These are phyloP conservation scores for Coemansia sp. DNA, from an alignment of 192 early-diverging fungal genomes.

Conservation along the genomic window DNA sequence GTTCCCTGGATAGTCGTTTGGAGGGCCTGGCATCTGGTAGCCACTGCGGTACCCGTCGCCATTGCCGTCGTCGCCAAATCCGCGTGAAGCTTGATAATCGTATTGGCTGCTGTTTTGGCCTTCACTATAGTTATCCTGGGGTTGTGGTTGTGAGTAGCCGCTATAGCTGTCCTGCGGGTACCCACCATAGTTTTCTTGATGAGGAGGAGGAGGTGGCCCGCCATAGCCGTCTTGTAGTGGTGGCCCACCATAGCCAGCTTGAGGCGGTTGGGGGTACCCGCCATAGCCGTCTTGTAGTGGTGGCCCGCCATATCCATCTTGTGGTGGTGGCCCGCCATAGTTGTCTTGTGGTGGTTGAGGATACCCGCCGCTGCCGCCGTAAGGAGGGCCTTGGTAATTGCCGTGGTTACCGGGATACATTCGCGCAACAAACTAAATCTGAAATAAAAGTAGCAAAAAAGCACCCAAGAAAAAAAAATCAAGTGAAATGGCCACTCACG, in stretches of 20 bases:
- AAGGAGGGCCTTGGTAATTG: constrained; percentile 21
- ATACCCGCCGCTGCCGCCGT: constrained; percentile 13
- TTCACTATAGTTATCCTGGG: background rate
- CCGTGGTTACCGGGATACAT: constrained; percentile 44
- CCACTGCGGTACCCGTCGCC: background rate
- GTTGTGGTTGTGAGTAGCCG: background rate
- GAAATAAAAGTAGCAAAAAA: constrained; percentile 1
- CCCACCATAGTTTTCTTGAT: constrained; percentile 7
- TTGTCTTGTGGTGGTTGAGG: background rate
- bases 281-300: background rate
- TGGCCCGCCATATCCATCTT: background rate
- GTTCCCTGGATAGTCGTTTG: constrained; percentile 4
- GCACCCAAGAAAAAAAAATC: constrained; percentile 1
- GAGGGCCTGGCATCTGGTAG: background rate
- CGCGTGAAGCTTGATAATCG: background rate
- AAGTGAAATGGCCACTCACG: constrained; percentile 6
- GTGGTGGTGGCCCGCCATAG: constrained; percentile 14
- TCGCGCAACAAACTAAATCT: background rate
- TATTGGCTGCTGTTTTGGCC: background rate
- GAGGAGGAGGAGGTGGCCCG: background rate
- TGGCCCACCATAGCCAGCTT: background rate
- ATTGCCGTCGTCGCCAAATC: background rate
- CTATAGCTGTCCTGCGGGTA: constrained; percentile 8
- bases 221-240: background rate
- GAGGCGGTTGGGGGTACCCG: constrained; percentile 5